phyloP scores from a whole-genome alignment of 2,329 filamentous ascomycete genomes.

The Xylogone sp. region DNA sequence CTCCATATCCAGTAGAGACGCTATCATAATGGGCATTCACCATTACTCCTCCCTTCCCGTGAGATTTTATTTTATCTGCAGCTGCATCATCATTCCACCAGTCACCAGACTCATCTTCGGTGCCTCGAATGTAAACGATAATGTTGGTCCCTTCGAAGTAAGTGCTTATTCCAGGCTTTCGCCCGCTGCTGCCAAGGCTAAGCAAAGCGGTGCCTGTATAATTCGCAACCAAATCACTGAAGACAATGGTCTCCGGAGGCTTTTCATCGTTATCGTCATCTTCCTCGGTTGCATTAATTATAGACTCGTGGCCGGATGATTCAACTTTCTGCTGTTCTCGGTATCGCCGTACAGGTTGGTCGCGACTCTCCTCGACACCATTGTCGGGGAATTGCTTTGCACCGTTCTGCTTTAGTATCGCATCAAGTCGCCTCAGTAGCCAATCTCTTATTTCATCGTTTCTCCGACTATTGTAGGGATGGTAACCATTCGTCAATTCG shows the following conservation, averaged over 20 bases:
- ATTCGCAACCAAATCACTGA: conserved; percentile 78
- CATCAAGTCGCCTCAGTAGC: conserved; percentile 66
- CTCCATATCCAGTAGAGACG: conserved; percentile 86
- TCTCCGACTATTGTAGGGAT: conserved; percentile 81
- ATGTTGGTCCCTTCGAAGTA: conserved; percentile 95
- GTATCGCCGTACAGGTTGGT: not conserved
- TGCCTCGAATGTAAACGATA: conserved; percentile 84
- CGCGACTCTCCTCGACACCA: not conserved
- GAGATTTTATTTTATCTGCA: conserved; percentile 38
- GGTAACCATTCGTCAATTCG: conserved; percentile 68
- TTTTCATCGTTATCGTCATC: too few species aligned
- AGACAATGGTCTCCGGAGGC: conserved; percentile 55
- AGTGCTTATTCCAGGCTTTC: conserved; percentile 41
- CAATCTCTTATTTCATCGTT: conserved; percentile 80
- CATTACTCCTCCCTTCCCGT: conserved; percentile 71
- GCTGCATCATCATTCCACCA: conserved; percentile 61
- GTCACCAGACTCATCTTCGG: conserved; percentile 64
- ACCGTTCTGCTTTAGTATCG: conserved; percentile 63
- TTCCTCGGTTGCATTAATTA: conserved; percentile 10
- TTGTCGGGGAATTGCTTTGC: conserved; percentile 33
- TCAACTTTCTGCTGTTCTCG: conserved; percentile 4
- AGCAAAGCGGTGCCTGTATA: conserved; percentile 60
- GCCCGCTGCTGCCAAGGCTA: conserved; percentile 29
- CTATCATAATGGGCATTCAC: conserved; percentile 92
- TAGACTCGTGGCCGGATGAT: not conserved